A percentile compares a stretch with the other conserved stretches of the same genome.
Evolutionary conservation across 129 eudicot species (phyloP).

Genomic region (Artemisia annua): DNA sequence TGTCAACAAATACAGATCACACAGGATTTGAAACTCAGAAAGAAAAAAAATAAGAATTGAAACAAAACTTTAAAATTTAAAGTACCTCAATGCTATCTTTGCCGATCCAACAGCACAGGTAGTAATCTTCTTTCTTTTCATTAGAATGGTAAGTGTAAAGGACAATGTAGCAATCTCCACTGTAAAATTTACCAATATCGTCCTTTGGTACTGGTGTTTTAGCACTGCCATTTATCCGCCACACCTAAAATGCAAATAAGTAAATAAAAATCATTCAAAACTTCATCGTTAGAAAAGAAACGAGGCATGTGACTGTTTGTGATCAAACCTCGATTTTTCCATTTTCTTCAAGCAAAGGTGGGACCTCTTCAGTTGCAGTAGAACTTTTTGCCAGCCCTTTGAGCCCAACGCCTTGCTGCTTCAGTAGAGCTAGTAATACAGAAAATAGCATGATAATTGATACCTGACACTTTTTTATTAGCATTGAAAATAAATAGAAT

Average conservation of each 20-base stretch:
- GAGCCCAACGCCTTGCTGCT: conserved; percentile 95
- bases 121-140: conserved; percentile 93
- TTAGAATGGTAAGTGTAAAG: conserved; percentile 90
- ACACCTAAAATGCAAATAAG: conserved; percentile 49
- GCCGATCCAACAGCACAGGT: conserved; percentile 92
- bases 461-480: not conserved
- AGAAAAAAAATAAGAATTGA: not conserved
- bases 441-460: conserved; percentile 15
- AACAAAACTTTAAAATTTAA: not conserved
- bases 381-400: conserved; percentile 75
- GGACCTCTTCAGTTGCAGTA: conserved; percentile 84
- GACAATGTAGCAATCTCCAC: conserved; percentile 98
- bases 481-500: not conserved
- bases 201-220: conserved; percentile 81
- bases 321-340: conserved; percentile 84
- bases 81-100: conserved; percentile 96
- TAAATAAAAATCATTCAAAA: not conserved
- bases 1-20: conserved; percentile 18
- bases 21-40: not conserved
- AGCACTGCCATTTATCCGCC: conserved; percentile 88
- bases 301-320: not conserved
- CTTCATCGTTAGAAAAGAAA: conserved; percentile 4
- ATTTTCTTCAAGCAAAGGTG: conserved; percentile 95
- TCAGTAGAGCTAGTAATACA: conserved; percentile 66
- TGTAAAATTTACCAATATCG: conserved; percentile 87